Evolutionary conservation across 352 stramenopile species (phyloP), one percentile per base, ranked within the genome.

Genomic region (Blastocystis sp.): DNA sequence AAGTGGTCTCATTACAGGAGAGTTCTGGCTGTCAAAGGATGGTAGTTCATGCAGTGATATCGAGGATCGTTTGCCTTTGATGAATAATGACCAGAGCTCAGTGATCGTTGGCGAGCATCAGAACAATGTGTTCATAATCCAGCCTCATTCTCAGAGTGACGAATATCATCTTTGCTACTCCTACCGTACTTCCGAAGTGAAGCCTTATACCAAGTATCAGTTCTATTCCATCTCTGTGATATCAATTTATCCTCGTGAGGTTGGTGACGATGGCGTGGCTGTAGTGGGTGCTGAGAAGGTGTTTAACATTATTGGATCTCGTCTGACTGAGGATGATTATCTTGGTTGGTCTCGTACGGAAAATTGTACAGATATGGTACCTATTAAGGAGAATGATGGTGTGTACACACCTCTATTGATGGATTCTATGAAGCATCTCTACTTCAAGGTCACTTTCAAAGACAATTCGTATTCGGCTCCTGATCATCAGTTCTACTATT

Each of bases 21-120:
- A 63, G 71, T 83, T 83, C 71, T 83, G 71, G 71, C 49, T 83
- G 49, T 67, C 71, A 1, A 57, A 59, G 51, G n/a, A 9, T 32
- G 71, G 66, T 35, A 49, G 46, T 49, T 37, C 63, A 12, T 83
- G 71, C 71, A 56, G 46, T 56, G 49, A 83, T 42, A 12, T 66
- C 21, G n/a, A 51, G 1, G 29, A 21, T 16, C 49, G 71, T 66
- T 49, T 83, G 71, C 42, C 56, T 52, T 49, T 83, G 71, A 24
- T 12, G 49, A 54, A 37, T 4, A 42, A 29, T 16, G 51, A 65
- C 32, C 16, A 63, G 46, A 83, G 65, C 27, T 12, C 21, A 7
- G 21, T 83, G 19, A 43, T 3, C 0, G 19, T 83, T 35, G 42
- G 19, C 1, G 21, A 51, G 51, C 42, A 54, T 27, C 71, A 83